Evolutionary conservation across 75 land plant genomes (phyloP), one percentile per base, ranked within the genome.

Genomic region (Pinus albicaulis): DNA sequence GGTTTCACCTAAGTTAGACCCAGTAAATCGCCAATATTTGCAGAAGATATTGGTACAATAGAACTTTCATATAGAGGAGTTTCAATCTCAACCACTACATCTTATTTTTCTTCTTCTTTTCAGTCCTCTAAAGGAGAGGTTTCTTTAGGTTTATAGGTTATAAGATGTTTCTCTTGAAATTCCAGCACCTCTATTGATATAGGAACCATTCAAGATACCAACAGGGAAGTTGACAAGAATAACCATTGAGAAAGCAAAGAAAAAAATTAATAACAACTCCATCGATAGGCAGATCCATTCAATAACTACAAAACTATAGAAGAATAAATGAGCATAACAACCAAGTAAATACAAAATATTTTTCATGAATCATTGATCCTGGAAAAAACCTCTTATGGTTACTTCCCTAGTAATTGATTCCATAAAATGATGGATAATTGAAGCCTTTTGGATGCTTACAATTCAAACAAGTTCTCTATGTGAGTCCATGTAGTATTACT

Each of bases 401-500:
- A 94, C 83, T 64, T 95, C 96, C 71, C 99, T 96, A 69, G 96
- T 89, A 68, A 98, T 95, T 28, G 98, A 95, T 74, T 98, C 99
- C 4, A 91, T 91, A 87, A 93, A 98, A 38, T 95, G 91, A 80
- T 98, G 89, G 65, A 98, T 88, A 22, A 98, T 80, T 70, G 99
- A 98, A 68, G 98, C 88, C 76, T 95, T 98, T 77, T 89, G 92
- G 48, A 95, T 86, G 74, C 99, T 92, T 19, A 93, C 88, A 63
- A 98, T 82, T 41, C 99, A 86, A 44, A 90, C 89, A 13, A 98
- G 86, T 73, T 98, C 98, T 72, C 98, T 88, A 66, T 98, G 92
- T 56, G 98, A 95, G 55, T 91, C 90, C 94, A 98, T 98, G 79
- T 98, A 98, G 76, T 98, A 98, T 84, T 91, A 90, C 99, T 98